phyloP scores from a whole-genome alignment of 179 eudicot genomes.

The Amaranthus tricolor region DNA sequence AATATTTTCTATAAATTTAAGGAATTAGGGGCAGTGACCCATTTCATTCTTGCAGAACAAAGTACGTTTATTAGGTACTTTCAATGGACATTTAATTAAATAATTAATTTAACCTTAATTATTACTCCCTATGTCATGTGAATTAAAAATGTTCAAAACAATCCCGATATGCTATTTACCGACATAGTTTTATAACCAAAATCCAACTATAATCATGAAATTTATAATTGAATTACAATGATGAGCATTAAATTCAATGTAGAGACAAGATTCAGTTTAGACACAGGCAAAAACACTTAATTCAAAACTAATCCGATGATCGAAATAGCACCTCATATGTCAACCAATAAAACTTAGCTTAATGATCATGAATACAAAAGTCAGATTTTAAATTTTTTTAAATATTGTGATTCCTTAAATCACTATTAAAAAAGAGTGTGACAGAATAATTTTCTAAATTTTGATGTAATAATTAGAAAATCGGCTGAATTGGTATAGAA shows the following conservation, averaged over 20 bases:
- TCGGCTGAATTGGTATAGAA: constrained; percentile 9
- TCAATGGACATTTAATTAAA: too few relatives aligned
- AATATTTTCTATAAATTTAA: neutral
- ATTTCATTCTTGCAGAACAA: neutral
- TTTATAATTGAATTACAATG: neutral
- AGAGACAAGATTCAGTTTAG: neutral
- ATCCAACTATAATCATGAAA: neutral
- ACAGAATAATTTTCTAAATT: neutral
- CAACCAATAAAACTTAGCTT: neutral
- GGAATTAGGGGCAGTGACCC: constrained; percentile 19
- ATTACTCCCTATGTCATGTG: too few relatives aligned
- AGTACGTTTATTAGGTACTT: neutral
- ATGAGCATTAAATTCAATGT: neutral
- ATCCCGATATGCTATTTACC: too few relatives aligned
- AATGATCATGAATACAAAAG: constrained; percentile 11
- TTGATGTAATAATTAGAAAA: constrained; percentile 7
- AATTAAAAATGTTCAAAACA: too few relatives aligned
- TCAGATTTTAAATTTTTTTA: constrained; percentile 1
- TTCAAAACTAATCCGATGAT: too few relatives aligned
- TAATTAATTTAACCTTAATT: too few relatives aligned
- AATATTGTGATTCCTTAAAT: constrained; percentile 6
- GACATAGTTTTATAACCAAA: too few relatives aligned
- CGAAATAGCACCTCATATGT: neutral
- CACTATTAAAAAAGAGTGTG: neutral
- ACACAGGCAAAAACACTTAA: too few relatives aligned